Evolutionary conservation across 805 yeast species (phyloP).

Genomic region (Cyberlindnera euphorbiae): DNA sequence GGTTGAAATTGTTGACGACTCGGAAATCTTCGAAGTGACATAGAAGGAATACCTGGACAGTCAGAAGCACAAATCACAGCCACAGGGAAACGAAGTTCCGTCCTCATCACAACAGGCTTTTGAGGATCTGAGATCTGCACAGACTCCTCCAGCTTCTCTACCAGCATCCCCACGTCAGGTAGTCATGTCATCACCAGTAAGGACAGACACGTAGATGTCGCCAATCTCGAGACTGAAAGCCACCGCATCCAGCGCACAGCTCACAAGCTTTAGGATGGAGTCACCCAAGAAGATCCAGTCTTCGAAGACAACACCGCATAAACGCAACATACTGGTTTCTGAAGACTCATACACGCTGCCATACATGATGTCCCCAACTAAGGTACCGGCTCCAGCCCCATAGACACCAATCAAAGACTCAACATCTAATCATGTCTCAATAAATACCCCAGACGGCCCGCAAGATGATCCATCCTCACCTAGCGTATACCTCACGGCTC

Average conservation of each 20-base stretch:
- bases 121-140: slow-evolving; percentile 13
- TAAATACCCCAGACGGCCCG: too few species aligned
- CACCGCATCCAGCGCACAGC: slow-evolving; percentile 19
- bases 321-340: slow-evolving; percentile 9
- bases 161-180: neutral
- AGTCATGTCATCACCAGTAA: slow-evolving; percentile 7
- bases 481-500: slow-evolving; percentile 15
- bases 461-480: slow-evolving; percentile 7
- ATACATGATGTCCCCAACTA: slow-evolving; percentile 14
- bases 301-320: slow-evolving; percentile 14
- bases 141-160: slow-evolving; percentile 8
- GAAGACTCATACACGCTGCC: slow-evolving; percentile 21
- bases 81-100: neutral
- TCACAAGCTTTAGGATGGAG: slow-evolving; percentile 23
- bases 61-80: slow-evolving; percentile 5
- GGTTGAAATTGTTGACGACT: neutral
- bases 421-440: neutral
- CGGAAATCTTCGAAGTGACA: slow-evolving; percentile 14
- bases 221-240: neutral
- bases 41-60: slow-evolving; percentile 13
- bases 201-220: neutral
- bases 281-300: slow-evolving; percentile 20
- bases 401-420: neutral
- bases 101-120: slow-evolving; percentile 7
- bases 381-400: neutral